Conservation (phyloP, 1,284 basidiomycete species). For the Leccinum subrobustum region DNA sequence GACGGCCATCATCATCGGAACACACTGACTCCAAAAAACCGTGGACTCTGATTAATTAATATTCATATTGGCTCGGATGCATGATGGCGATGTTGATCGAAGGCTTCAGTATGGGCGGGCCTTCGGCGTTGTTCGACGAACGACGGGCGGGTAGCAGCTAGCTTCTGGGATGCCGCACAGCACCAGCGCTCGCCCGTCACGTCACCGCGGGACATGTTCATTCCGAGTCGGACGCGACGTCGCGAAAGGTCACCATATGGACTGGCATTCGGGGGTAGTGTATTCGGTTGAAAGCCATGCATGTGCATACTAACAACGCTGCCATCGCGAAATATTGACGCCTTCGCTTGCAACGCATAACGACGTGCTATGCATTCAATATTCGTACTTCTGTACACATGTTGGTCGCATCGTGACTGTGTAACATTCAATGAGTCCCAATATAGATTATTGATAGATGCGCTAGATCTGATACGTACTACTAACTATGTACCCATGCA, state of each 20-base stretch:
- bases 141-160: background rate
- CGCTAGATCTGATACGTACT: background rate
- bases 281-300: background rate
- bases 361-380: too few species aligned
- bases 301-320: background rate
- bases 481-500: background rate
- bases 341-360: background rate
- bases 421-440: background rate
- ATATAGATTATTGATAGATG: background rate
- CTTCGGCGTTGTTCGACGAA: background rate
- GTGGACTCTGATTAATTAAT: background rate
- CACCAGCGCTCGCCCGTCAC: background rate
- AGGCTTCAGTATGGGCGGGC: background rate
- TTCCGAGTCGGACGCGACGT: too few species aligned
- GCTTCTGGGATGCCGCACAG: background rate
- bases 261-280: background rate
- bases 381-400: too few species aligned
- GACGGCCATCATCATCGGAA: background rate
- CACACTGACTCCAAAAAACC: background rate
- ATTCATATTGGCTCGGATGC: background rate
- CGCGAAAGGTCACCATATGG: too few species aligned
- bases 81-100: background rate
- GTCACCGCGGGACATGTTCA: background rate
- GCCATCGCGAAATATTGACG: background rate
- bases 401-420: background rate